phyloP scores from a whole-genome alignment of 2,329 filamentous ascomycete species.

The Alternaria incomplexa region DNA sequence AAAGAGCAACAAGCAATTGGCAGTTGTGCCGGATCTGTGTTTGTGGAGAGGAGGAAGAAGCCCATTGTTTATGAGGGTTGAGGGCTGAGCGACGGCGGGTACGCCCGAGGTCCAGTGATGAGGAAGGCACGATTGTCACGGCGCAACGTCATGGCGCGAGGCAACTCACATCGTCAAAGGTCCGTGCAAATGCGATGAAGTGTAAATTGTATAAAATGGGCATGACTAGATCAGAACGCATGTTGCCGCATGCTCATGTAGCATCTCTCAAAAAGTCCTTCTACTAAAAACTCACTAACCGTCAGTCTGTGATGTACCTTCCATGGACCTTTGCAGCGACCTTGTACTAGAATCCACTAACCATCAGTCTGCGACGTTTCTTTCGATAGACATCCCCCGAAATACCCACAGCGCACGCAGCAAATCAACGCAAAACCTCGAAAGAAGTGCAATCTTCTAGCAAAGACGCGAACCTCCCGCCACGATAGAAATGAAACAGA shows the following conservation, averaged over 20 bases:
- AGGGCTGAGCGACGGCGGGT: not conserved
- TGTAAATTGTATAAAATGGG: not conserved
- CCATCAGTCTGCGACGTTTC: not conserved
- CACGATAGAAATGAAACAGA: not conserved
- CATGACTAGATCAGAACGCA: not conserved
- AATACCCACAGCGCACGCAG: not conserved
- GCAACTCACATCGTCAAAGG: not conserved
- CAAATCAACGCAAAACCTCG: not conserved
- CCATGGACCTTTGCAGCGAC: not conserved
- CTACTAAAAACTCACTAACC: not conserved
- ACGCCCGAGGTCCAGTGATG: not conserved
- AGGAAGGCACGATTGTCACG: conserved; percentile 13
- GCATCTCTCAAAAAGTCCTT: not conserved
- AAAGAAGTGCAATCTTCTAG: not conserved
- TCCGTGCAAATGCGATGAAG: not conserved
- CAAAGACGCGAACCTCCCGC: not conserved
- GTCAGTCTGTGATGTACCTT: not conserved
- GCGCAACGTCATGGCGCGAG: conserved; percentile 2
- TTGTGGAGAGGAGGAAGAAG: conserved; percentile 8
- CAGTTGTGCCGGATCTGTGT: conserved; percentile 4
- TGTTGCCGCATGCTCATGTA: not conserved
- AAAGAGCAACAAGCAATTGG: conserved; percentile 24
- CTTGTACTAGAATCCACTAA: not conserved
- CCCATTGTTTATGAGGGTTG: not conserved
- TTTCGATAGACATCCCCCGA: not conserved